Conservation (phyloP, 495 filamentous ascomycete species). For the Penicillium herquei region DNA sequence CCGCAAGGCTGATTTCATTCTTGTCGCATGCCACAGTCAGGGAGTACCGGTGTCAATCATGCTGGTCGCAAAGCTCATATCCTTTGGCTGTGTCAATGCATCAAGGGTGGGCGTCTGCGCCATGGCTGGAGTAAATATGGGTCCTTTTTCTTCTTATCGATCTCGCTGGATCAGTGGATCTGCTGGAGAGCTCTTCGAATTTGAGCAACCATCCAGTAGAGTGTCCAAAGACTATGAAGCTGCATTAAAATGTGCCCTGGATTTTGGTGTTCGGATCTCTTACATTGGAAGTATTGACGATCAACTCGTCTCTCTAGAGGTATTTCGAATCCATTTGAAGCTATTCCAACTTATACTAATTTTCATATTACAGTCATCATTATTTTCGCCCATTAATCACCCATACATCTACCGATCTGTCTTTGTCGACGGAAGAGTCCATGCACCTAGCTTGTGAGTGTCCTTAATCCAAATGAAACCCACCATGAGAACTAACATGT, state of each 20-base stretch:
- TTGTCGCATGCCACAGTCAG: conserved; percentile 91
- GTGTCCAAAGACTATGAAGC: conserved; percentile 81
- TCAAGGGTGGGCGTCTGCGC: conserved; percentile 78
- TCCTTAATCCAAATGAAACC: background rate
- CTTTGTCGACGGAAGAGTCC: conserved; percentile 90
- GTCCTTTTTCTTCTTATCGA: conserved; percentile 84
- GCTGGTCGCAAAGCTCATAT: conserved; percentile 88
- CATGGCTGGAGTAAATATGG: conserved; percentile 93
- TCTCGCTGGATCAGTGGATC: conserved; percentile 82
- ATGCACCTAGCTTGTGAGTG: conserved; percentile 84
- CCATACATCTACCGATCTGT: conserved; percentile 92
- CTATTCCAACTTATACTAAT: background rate
- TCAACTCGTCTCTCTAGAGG: conserved; percentile 89
- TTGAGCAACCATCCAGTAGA: conserved; percentile 72
- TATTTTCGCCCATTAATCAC: conserved; percentile 78
- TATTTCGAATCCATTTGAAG: conserved; percentile 27
- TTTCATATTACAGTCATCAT: conserved; percentile 59
- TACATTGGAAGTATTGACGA: conserved; percentile 94
- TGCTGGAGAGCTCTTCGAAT: conserved; percentile 90
- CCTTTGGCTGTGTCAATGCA: conserved; percentile 67
- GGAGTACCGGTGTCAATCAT: conserved; percentile 92
- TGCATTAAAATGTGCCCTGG: conserved; percentile 67
- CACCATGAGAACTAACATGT: conserved; percentile 6
- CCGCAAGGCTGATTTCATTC: conserved; percentile 78
- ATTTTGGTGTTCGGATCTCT: conserved; percentile 76